A percentile compares a stretch with the other conserved stretches of the same genome.
Evolutionary conservation across 371 early-diverging fungal genomes (phyloP).

Genomic region (Rhizopus stolonifer): DNA sequence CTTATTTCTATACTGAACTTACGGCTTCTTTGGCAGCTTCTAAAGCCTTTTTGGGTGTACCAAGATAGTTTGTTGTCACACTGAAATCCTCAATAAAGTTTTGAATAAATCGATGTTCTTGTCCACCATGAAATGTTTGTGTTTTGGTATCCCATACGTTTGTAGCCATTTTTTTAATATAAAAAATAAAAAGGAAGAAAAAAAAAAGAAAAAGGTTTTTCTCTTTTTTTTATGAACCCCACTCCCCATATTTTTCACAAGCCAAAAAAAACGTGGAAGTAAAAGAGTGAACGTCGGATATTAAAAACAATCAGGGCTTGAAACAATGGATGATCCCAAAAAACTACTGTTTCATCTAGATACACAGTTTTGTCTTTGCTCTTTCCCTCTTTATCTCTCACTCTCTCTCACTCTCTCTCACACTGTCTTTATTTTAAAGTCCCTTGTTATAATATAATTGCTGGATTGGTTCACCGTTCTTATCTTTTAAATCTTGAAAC

Average conservation of each 20-base stretch:
- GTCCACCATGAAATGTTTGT: slow-evolving; percentile 87
- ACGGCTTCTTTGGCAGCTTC: slow-evolving; percentile 73
- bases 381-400: too few species aligned
- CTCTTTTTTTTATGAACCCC: neutral
- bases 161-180: slow-evolving; percentile 7
- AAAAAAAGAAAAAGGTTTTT: slow-evolving; percentile 1
- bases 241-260: too few species aligned
- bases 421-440: slow-evolving; percentile 49
- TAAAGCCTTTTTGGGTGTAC: slow-evolving; percentile 72
- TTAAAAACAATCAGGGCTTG: slow-evolving; percentile 1
- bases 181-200: neutral
- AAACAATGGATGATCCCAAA: neutral
- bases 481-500: slow-evolving; percentile 51
- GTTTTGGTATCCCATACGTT: slow-evolving; percentile 75
- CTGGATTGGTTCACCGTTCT: slow-evolving; percentile 55
- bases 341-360: too few species aligned
- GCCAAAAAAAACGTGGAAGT: neutral
- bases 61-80: slow-evolving; percentile 84
- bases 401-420: too few species aligned
- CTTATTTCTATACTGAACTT: slow-evolving; percentile 24
- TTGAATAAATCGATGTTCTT: slow-evolving; percentile 76
- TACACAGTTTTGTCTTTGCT: too few species aligned
- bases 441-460: slow-evolving; percentile 74
- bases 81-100: slow-evolving; percentile 89
- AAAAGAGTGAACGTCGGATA: neutral